Evolutionary conservation across 1,284 basidiomycete species (phyloP), one percentile per base, ranked within the genome.

Genomic region (Tilletia caries): DNA sequence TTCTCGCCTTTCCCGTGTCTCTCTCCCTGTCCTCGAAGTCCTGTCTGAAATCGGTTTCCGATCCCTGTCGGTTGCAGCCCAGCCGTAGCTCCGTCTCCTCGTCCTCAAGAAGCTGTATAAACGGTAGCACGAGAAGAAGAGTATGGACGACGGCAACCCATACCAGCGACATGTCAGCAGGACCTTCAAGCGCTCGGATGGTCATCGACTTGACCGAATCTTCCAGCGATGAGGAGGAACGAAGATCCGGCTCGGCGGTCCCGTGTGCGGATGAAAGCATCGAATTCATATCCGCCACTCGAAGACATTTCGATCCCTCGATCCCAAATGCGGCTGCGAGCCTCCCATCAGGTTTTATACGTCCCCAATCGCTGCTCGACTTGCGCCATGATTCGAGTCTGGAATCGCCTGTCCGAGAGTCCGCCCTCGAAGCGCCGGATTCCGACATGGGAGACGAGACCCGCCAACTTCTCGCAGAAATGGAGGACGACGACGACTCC

Each of bases 361-460:
- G 20, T 18, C 18, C 23, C 20, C 20, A 13, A 6, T 13, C 48
- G 8, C 10, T 8, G 23, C 48, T n/a, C 6, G 20, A 50, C 48
- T 13, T 18, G 48, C 48, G 20, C 20, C 6, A 25, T 50, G 8
- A n/a, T 18, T n/a, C 48, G 48, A 6, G 20, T 25, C 20, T 6
- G 48, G 18, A 50, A 6, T 6, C 48, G 13, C 20, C 48, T 18
- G 20, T 20, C 48, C 48, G 3, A 50, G 20, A 20, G 6, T 8
- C 6, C 20, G 48, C 48, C 48, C 52, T 23, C 12, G 52, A 27
- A 29, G 25, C 25, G 29, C 23, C 34, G 27, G 58, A 62, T 23
- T 62, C 33, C 32, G 58, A 62, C 58, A 62, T 62, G 58, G 58
- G 58, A 27, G 58, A 62, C 33, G 58, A 62, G 29, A 62, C 58